A percentile compares a stretch with the other conserved stretches of the same genome.
Evolutionary conservation across 805 yeast genomes (phyloP).

Genomic region (Metschnikowia colocasiae): DNA sequence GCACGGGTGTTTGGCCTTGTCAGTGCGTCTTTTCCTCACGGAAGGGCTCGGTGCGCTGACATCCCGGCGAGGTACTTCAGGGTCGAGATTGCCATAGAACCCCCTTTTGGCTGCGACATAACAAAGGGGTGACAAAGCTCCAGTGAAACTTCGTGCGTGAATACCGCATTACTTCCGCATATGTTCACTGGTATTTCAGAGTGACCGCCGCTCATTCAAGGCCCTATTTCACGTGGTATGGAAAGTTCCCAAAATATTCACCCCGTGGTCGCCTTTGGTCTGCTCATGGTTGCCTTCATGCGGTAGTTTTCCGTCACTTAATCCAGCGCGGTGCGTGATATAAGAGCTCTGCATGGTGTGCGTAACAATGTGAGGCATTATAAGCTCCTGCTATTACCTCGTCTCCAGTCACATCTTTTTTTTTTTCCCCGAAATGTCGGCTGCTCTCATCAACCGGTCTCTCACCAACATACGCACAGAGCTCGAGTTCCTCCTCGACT

Average conservation of each 20-base stretch:
- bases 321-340: neutral
- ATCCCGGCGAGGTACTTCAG: too few species aligned
- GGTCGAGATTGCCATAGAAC: too few species aligned
- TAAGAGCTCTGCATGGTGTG: neutral
- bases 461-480: conserved; percentile 72
- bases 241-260: too few species aligned
- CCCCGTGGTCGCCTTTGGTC: too few species aligned
- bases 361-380: conserved; percentile 2
- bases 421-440: conserved; percentile 27
- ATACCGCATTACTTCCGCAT: too few species aligned
- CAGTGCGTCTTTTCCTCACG: neutral
- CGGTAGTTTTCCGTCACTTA: neutral
- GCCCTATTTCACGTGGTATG: too few species aligned
- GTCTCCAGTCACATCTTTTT: neutral
- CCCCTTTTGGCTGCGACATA: too few species aligned
- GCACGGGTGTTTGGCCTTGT: neutral
- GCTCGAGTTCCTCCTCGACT: conserved; percentile 72
- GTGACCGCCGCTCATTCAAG: too few species aligned
- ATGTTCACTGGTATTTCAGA: too few species aligned
- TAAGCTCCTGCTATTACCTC: neutral
- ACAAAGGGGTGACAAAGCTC: too few species aligned
- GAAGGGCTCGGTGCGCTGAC: neutral
- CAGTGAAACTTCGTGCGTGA: too few species aligned
- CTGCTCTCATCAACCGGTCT: conserved; percentile 73
- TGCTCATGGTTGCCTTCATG: too few species aligned